Evolutionary conservation across 352 stramenopile species (phyloP), one percentile per base, ranked within the genome.

Genomic region (Globisporangium polare): DNA sequence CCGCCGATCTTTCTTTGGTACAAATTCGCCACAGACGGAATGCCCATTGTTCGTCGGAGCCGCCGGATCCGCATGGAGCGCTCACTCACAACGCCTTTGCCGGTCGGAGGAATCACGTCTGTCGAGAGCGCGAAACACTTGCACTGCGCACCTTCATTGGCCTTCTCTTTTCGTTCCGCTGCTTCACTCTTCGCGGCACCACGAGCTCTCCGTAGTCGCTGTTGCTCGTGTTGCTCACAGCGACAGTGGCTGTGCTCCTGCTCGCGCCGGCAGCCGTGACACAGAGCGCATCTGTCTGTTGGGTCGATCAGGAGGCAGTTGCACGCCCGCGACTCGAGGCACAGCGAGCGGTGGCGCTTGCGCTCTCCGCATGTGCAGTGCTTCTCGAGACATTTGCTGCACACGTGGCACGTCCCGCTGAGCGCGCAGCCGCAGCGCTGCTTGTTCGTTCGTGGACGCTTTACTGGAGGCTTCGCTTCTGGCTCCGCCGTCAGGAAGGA

Each of bases 291-390:
- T 29, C 81, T 77, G 5, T 50, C 27, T 1, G 15, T 53, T 15
- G 66, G 65, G n/a, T 74, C 53, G 13, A 49, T 42, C 3, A 79
- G 27, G 10, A 71, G 33, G 46, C 83, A 93, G 49, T 75, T 77
- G 65, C 83, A 93, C 10, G 83, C 73, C 29, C 81, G 71, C 29
- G 83, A 93, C 67, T 91, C 79, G 31, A 66, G 67, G 45, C 83
- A 93, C 20, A 85, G 50, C 9, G 24, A 33, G 18, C 13, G 62
- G 33, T 24, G 53, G 15, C 60, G 50, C 46, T 60, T 62, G 49
- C 53, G 65, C 8, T 69, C 64, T 20, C 75, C 77, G 22, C 82
- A 92, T 26, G 55, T 43, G 64, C 77, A 92, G 41, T 92, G 83
- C 27, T 69, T 53, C 60, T 92, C 83, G 12, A 89, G 27, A 45